Evolutionary conservation across 1,284 basidiomycete species (phyloP), one percentile per base, ranked within the genome.

Genomic region (Leccinum fallax): DNA sequence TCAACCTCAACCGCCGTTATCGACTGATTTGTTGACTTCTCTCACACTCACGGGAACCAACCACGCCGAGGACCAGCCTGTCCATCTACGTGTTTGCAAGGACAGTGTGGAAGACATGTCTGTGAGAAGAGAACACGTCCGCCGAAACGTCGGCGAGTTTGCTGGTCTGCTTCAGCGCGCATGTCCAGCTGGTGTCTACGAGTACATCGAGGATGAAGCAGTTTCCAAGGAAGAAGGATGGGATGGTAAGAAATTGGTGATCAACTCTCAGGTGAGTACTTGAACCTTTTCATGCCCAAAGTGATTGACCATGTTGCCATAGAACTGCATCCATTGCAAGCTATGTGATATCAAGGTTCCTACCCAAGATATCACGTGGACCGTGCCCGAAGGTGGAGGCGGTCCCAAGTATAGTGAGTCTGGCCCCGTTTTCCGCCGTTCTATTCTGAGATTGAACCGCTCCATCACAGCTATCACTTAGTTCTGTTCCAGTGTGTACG

Each of bases 141-240:
- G 85, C 67, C 78, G 78, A 59, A 98, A 98, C 74, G 86, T 92
- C 0, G 81, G 80, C 19, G 86, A 93, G 67, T 99, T 88, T 73
- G 97, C 90, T 2, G 95, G 95, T 16, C 79, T 98, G 30, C 82
- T 99, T 26, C 93, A 91, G 2, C 83, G 90, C 8, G 96, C 91
- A 16, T 99, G 97, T 77, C 97, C 97, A 0, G 97, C 97, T 0
- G 94, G 89, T 4, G 97, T 99, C 32, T 99, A 99, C 77, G 97
- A 99, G 79, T 99, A 99, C 74, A 90, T 97, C 15, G 90, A 89
- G n/a, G 89, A 85, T 43, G 85, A 84, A 65, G 79, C 65, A 24
- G 66, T 63, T 24, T 80, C 79, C 1, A 81, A 84, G 58, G 84
- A 84, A 64, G 87, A 82, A 57, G 81, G 83, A 0, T 89, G 85